These are phyloP conservation scores for Sonneratia caseolaris DNA, from an alignment of 345 rosid species.

Conservation along the genomic window DNA sequence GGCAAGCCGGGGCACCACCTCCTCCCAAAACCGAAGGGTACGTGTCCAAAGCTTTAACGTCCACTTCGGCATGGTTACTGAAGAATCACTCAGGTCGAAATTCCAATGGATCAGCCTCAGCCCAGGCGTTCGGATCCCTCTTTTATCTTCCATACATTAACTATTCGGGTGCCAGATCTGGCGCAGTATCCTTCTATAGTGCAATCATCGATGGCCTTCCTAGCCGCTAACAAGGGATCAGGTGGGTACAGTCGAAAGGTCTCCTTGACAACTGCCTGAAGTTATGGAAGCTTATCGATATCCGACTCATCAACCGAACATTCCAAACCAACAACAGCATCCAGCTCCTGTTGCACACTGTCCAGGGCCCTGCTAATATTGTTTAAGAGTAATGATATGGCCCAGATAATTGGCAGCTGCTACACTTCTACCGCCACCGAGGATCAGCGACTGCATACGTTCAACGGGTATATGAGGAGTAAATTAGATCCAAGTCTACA, in stretches of 20 bases:
- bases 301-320: conserved; percentile 18
- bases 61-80: not conserved
- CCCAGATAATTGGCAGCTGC: not conserved
- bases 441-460: not conserved
- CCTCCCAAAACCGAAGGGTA: conserved; percentile 43
- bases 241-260: conserved; percentile 16
- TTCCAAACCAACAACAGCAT: conserved; percentile 8
- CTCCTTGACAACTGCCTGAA: conserved; percentile 13
- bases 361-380: not conserved
- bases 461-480: not conserved
- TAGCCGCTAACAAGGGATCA: conserved; percentile 20
- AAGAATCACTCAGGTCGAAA: conserved; percentile 47
- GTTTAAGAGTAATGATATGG: conserved; percentile 21
- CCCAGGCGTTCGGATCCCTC: conserved; percentile 39
- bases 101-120: conserved; percentile 11
- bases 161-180: conserved; percentile 36
- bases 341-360: conserved; percentile 6
- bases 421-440: not conserved
- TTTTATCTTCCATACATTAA: conserved; percentile 50
- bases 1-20: conserved; percentile 47
- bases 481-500: not conserved
- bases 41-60: conserved; percentile 15
- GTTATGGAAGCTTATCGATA: conserved; percentile 13
- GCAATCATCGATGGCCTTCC: conserved; percentile 42
- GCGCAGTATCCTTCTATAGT: conserved; percentile 24